phyloP scores from a whole-genome alignment of 805 yeast genomes.

The Teunomyces stri region DNA sequence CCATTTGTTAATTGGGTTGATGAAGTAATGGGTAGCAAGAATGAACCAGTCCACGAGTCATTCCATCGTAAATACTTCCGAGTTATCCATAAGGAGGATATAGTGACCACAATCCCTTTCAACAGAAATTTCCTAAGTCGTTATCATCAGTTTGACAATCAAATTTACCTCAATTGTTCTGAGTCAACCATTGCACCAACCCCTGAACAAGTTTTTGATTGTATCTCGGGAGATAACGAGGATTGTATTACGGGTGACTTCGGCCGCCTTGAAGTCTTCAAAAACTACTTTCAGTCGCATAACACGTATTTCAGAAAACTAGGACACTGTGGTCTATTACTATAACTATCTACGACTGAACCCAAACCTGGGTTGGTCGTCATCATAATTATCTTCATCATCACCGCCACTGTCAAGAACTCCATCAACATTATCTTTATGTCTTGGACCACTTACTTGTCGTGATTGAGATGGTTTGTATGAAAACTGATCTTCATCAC shows the following conservation, averaged over 20 bases:
- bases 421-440: not conserved
- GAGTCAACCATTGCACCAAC: constrained; percentile 22
- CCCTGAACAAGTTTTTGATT: constrained; percentile 31
- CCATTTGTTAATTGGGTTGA: constrained; percentile 39
- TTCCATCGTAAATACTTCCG: constrained; percentile 18
- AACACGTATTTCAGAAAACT: constrained; percentile 36
- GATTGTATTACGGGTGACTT: constrained; percentile 33
- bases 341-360: constrained; percentile 17
- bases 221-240: constrained; percentile 24
- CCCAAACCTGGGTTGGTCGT: constrained; percentile 33
- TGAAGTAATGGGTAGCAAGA: constrained; percentile 26
- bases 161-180: constrained; percentile 29
- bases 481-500: constrained; percentile 3
- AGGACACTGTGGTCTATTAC: constrained; percentile 20
- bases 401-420: not conserved
- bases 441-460: not conserved
- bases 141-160: constrained; percentile 36
- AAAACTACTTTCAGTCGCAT: constrained; percentile 27
- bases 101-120: constrained; percentile 30
- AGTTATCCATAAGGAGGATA: constrained; percentile 26
- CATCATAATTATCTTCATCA: constrained; percentile 16
- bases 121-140: constrained; percentile 12
- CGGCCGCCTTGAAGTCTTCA: constrained; percentile 9
- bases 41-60: constrained; percentile 17
- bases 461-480: not conserved